Evolutionary conservation across 495 filamentous ascomycete species (phyloP).

Genomic region (Usnea hakonensis): DNA sequence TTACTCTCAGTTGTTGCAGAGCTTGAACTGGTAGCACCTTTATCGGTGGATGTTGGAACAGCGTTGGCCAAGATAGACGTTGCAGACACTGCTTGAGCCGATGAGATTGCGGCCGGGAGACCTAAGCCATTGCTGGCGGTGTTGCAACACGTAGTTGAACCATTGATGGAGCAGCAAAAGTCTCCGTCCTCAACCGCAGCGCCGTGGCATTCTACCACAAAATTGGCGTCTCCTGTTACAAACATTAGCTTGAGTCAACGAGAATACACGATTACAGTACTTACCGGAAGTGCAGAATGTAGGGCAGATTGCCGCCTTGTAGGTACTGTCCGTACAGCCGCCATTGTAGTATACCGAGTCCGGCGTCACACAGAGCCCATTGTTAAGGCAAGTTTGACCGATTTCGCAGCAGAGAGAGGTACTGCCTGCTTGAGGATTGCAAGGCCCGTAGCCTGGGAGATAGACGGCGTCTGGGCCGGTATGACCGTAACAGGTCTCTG

Average conservation of each 20-base stretch:
- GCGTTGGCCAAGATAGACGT: background rate
- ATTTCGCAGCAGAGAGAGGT: conserved; percentile 15
- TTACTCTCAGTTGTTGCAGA: background rate
- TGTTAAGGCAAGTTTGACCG: conserved; percentile 15
- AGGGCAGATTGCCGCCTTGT: conserved; percentile 8
- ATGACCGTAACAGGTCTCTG: conserved; percentile 7
- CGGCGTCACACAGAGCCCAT: conserved; percentile 10
- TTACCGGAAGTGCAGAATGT: conserved; percentile 13
- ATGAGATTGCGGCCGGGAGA: conserved; percentile 1
- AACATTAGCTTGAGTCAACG: background rate
- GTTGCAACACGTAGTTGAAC: conserved; percentile 6
- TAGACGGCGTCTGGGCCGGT: background rate
- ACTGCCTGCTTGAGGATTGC: background rate
- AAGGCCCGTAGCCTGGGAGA: conserved; percentile 9
- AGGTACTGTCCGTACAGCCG: conserved; percentile 16
- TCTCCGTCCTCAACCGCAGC: background rate
- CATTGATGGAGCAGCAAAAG: conserved; percentile 9
- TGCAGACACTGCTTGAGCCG: conserved; percentile 1
- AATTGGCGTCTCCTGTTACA: background rate
- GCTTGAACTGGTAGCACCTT: background rate
- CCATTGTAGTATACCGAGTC: conserved; percentile 12
- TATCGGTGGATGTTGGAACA: background rate
- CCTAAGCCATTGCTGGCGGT: conserved; percentile 3
- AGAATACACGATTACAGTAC: background rate
- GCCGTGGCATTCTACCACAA: conserved; percentile 3